Conservation (phyloP, 306 rosid species). For the Medicago truncatula region DNA sequence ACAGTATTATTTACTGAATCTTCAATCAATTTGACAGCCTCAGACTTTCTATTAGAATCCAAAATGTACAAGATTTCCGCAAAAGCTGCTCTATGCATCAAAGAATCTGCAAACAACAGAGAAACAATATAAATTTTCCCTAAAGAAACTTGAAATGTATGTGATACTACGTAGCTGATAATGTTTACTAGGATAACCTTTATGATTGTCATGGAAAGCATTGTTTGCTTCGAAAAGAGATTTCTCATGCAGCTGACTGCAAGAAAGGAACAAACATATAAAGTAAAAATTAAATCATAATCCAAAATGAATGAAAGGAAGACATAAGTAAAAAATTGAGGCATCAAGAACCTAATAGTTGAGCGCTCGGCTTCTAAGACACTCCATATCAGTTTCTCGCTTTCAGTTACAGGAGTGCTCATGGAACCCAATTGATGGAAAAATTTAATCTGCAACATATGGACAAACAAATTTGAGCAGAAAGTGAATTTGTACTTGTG, state of each 20-base stretch:
- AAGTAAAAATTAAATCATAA: constrained; percentile 28
- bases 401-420: constrained; percentile 70
- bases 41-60: constrained; percentile 70
- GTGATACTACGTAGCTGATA: not conserved
- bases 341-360: constrained; percentile 66
- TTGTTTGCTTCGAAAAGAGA: constrained; percentile 78
- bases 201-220: constrained; percentile 76
- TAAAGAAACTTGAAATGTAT: constrained; percentile 30
- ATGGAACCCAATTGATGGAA: constrained; percentile 78
- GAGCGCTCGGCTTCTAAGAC: constrained; percentile 92
- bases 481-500: not conserved
- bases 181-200: constrained; percentile 55
- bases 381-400: constrained; percentile 84
- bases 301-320: constrained; percentile 10
- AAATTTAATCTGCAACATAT: constrained; percentile 75
- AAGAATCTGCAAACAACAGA: constrained; percentile 68
- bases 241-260: constrained; percentile 79
- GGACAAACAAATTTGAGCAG: constrained; percentile 42
- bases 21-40: constrained; percentile 80
- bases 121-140: constrained; percentile 17
- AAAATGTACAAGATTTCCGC: constrained; percentile 75
- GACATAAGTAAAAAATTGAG: not conserved
- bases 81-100: constrained; percentile 89
- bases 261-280: constrained; percentile 39
- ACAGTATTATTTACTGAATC: constrained; percentile 66